Evolutionary conservation across 2,329 filamentous ascomycete species (phyloP), one percentile per base, ranked within the genome.

Genomic region (Beauveria medogensis): DNA sequence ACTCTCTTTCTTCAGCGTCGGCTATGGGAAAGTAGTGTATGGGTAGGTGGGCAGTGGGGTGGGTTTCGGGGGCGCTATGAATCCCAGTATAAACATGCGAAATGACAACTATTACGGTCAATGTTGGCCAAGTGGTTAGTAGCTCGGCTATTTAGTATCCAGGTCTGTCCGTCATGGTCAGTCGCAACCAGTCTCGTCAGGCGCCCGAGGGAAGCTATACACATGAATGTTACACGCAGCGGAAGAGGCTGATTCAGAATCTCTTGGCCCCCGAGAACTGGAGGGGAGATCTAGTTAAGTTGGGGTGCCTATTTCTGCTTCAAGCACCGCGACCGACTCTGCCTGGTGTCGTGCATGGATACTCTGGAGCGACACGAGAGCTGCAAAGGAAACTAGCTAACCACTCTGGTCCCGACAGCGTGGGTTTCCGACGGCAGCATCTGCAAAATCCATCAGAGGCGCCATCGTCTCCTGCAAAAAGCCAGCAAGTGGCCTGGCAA

Each of bases 401-500:
- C 10, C 7, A 26, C 28, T 50, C 46, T 24, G 14, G 22, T 46
- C 51, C 58, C 58, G 58, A 43, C 41, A 48, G 30, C 7, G 16
- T 22, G 58, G 58, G 40, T 43, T 60, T 60, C 28, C 58, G 50
- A 60, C 58, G 58, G 58, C 24, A 40, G 41, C 57, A 10, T 48
- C n/a, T 43, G 46, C 18, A 20, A 6, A 60, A 34, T 41, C 28
- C 16, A 46, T 30, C 26, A 43, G 34, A 40, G 46, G 46, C 46
- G 20, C 18, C 22, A 28, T 22, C 34, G 28, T 28, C 22, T 59
- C 40, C 34, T 7, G 30, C 30, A 51, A 28, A 26, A 20, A 14
- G 18, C 6, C 12, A 48, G n/a, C 4, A 34, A n/a, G 16, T 24
- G 34, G 26, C 43, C 7, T 34, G 30, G 48, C 28, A 12, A 18